phyloP scores from a whole-genome alignment of 768 basidiomycete species.

The Plicaturopsis crispa region DNA sequence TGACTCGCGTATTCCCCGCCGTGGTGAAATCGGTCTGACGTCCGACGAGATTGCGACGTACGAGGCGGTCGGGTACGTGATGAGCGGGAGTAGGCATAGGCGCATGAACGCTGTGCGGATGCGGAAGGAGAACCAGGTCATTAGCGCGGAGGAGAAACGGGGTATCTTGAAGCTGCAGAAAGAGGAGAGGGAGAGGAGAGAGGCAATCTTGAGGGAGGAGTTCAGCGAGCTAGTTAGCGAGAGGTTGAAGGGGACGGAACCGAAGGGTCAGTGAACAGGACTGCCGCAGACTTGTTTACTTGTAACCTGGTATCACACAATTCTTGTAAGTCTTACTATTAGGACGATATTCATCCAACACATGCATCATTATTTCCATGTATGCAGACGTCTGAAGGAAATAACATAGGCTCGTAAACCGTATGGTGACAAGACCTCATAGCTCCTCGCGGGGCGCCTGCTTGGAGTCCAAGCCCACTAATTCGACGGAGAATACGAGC shows the following conservation, averaged over 20 bases:
- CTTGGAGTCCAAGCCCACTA: conserved; percentile 52
- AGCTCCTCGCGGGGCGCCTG: conserved; percentile 44
- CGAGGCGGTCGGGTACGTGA: conserved; percentile 92
- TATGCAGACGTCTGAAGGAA: too few species aligned
- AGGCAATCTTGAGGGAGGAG: conserved; percentile 82
- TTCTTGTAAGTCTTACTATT: too few species aligned
- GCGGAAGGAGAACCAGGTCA: conserved; percentile 99
- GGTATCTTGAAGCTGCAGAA: conserved; percentile 91
- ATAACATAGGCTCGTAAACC: too few species aligned
- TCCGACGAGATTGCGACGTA: conserved; percentile 81
- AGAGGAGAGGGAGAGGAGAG: conserved; percentile 89
- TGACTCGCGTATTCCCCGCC: conserved; percentile 86
- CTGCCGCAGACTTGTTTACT: too few species aligned
- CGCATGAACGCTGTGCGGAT: conserved; percentile 99
- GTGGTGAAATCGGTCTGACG: conserved; percentile 95
- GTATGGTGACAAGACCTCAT: too few species aligned
- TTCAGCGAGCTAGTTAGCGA: conserved; percentile 81
- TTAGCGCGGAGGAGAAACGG: conserved; percentile 96
- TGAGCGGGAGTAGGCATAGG: conserved; percentile 91
- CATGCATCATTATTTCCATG: too few species aligned
- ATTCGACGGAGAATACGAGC: conserved; percentile 82
- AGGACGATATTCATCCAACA: too few species aligned
- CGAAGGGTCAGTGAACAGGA: too few species aligned
- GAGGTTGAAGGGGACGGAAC: conserved; percentile 48
- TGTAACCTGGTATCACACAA: too few species aligned